These are phyloP conservation scores for Periconia sp. DNA, from an alignment of 2,329 filamentous ascomycete species.

Conservation along the genomic window DNA sequence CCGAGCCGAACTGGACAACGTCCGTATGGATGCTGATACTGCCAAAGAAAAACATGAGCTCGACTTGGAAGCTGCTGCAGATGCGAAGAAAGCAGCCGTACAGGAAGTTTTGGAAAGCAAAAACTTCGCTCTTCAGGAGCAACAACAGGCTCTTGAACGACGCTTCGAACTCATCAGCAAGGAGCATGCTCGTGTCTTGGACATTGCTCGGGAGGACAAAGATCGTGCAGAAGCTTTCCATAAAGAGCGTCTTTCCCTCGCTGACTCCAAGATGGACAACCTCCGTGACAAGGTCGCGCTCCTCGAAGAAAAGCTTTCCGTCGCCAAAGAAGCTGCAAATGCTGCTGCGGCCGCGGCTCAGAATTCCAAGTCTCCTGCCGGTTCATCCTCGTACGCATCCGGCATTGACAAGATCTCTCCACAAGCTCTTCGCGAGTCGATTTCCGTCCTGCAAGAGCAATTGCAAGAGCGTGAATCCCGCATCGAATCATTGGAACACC, in stretches of 20 bases:
- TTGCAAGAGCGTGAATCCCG: conserved; percentile 88
- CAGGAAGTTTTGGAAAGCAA: conserved; percentile 56
- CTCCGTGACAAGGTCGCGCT: conserved; percentile 82
- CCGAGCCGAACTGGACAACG: conserved; percentile 74
- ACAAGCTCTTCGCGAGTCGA: conserved; percentile 92
- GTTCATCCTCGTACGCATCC: conserved; percentile 37
- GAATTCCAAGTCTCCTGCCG: conserved; percentile 50
- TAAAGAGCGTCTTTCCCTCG: conserved; percentile 77
- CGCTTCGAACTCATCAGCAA: conserved; percentile 47
- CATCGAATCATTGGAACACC: conserved; percentile 83
- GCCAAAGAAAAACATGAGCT: conserved; percentile 80
- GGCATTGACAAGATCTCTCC: conserved; percentile 79
- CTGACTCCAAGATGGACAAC: conserved; percentile 81
- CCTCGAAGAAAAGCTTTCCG: conserved; percentile 86
- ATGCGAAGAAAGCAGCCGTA: conserved; percentile 64
- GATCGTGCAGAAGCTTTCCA: conserved; percentile 78
- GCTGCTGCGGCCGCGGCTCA: conserved; percentile 79
- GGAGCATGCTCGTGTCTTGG: conserved; percentile 66
- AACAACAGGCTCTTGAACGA: conserved; percentile 44
- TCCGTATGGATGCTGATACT: conserved; percentile 78
- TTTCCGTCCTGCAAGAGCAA: conserved; percentile 94
- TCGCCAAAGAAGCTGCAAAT: conserved; percentile 82
- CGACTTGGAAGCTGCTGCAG: conserved; percentile 77
- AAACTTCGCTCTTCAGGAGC: conserved; percentile 58
- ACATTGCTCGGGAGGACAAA: conserved; percentile 76